Evolutionary conservation across 2,329 filamentous ascomycete genomes (phyloP), one percentile per base, ranked within the genome.

Genomic region (Claviceps spartinae): DNA sequence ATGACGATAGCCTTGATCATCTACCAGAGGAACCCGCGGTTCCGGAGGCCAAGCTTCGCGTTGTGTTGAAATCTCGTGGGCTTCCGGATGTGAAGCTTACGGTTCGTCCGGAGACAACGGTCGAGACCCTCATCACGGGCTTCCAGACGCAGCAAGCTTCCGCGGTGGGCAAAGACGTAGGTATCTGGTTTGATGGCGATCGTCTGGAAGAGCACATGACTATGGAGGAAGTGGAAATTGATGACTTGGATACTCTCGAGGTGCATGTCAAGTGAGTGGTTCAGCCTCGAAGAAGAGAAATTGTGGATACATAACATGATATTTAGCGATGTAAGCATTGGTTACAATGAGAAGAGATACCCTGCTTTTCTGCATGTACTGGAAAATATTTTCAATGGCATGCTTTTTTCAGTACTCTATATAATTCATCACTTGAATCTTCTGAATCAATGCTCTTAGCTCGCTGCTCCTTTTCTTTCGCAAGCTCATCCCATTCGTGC

Each of bases 111-210:
- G 72, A 75, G 48, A 88, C 81, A 1, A 74, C 71, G 2, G 73
- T 89, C 24, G 74, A 73, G 36, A 80, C 77, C 50, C 72, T 94
- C 49, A 69, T 85, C 18, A 71, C 69, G 41, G 77, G 74, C 3
- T 91, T 85, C 63, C 76, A 79, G 49, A 70, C 70, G 40, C 69
- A 74, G 57, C 73, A 76, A 34, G 59, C 70, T 0, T 63, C 90
- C 18, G 65, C 69, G 0, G 62, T 68, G 1, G 73, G 76, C 4
- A 75, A 73, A 57, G 65, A 73, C 0, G 68, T 93, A 3, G 73
- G 75, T 40, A 69, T 95, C 11, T 72, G 76, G 58, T 90, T 88
- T 65, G 88, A 95, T 59, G 88, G 88, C 14, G 87, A 90, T 49
- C 69, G 71, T 47, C 69, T 94, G 30, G 77, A 83, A 14, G 75